phyloP scores from a whole-genome alignment of 2,329 filamentous ascomycete species.

The Apiospora rasikravindrae region DNA sequence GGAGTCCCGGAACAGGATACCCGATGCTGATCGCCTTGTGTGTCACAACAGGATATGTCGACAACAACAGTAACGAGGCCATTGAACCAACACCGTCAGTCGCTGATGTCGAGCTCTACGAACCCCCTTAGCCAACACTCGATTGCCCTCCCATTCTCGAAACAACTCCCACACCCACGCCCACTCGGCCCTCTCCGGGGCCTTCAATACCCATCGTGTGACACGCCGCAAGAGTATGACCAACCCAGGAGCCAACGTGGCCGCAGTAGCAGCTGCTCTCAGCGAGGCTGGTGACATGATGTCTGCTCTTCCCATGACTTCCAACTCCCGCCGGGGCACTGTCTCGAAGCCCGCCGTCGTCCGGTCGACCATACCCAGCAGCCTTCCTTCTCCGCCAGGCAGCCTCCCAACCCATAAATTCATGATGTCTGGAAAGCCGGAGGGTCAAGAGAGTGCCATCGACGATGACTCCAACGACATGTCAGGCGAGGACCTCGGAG shows the following conservation, averaged over 20 bases:
- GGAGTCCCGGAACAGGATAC: conserved; percentile 10
- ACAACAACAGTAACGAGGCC: conserved; percentile 70
- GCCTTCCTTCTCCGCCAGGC: conserved; percentile 68
- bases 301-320: conserved; percentile 61
- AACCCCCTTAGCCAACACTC: conserved; percentile 64
- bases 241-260: conserved; percentile 72
- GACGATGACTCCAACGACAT: conserved; percentile 69
- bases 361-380: conserved; percentile 58
- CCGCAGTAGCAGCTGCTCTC: conserved; percentile 75
- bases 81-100: conserved; percentile 66
- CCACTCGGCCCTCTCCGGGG: conserved; percentile 78
- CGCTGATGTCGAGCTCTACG: conserved; percentile 61
- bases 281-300: conserved; percentile 67
- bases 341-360: conserved; percentile 66
- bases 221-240: conserved; percentile 94
- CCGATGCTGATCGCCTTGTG: conserved; percentile 45
- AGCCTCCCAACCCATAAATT: conserved; percentile 68
- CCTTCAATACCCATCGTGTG: conserved; percentile 83
- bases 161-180: conserved; percentile 82
- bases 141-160: conserved; percentile 68
- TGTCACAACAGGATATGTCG: conserved; percentile 27
- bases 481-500: conserved; percentile 58
- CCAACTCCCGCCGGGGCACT: conserved; percentile 66
- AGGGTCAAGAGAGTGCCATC: conserved; percentile 66
- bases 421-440: conserved; percentile 53